phyloP scores from a whole-genome alignment of 371 early-diverging fungal species.

The Entomophthora muscae region DNA sequence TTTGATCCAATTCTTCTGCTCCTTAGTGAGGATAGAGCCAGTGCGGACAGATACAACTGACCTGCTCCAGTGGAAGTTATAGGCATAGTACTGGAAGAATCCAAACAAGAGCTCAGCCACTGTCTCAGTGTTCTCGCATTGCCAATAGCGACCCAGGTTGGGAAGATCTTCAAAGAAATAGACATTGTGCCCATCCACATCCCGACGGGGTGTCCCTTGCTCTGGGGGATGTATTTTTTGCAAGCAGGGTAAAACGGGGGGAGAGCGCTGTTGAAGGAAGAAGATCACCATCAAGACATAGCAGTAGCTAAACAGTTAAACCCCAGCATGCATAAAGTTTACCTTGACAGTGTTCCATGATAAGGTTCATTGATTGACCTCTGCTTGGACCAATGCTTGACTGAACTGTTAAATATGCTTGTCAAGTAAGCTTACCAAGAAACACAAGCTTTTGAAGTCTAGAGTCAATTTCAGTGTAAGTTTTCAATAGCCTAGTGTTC shows the following conservation, averaged over 20 bases:
- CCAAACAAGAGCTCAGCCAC: constrained; percentile 56
- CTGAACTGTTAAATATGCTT: constrained; percentile 11
- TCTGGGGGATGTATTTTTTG: constrained; percentile 7
- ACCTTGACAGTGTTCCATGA: constrained; percentile 10
- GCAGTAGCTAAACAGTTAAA: constrained; percentile 10
- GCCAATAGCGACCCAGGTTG: constrained; percentile 34
- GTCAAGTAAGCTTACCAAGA: constrained; percentile 10
- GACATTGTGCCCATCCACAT: constrained; percentile 29
- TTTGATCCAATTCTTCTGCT: constrained; percentile 55
- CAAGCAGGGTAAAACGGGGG: constrained; percentile 16
- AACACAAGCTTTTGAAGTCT: constrained; percentile 46
- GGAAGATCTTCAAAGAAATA: constrained; percentile 51
- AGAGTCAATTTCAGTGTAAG: constrained; percentile 50
- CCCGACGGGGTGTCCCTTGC: constrained; percentile 10
- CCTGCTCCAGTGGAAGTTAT: constrained; percentile 52
- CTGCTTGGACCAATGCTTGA: constrained; percentile 64
- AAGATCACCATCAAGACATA: constrained; percentile 63
- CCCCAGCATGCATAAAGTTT: not conserved
- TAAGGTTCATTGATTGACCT: constrained; percentile 45
- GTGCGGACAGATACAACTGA: constrained; percentile 59
- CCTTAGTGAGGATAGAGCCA: constrained; percentile 49
- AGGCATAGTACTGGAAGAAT: constrained; percentile 61
- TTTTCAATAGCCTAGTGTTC: constrained; percentile 50
- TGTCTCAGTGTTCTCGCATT: constrained; percentile 30
- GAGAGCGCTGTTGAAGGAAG: constrained; percentile 29